These are phyloP conservation scores for Dictyostelium brefeldianum DNA, from an alignment of 78 protist species.

Conservation along the genomic window DNA sequence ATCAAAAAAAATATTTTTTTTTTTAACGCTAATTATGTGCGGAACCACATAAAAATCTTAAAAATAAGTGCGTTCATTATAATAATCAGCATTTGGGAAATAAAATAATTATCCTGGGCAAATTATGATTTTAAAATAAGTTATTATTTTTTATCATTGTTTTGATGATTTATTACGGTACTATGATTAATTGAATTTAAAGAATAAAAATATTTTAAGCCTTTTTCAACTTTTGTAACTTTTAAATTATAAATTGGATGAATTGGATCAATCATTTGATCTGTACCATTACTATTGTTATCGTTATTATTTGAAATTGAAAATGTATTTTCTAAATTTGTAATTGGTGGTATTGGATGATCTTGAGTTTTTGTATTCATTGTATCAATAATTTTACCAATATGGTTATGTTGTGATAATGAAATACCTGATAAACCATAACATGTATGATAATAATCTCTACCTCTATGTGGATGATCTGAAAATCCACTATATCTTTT, in stretches of 20 bases:
- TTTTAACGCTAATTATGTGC: too few relatives aligned
- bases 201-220: constrained; percentile 34
- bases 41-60: too few relatives aligned
- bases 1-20: too few relatives aligned
- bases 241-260: constrained; percentile 73
- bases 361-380: constrained; percentile 39
- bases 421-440: constrained; percentile 91
- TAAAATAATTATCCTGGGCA: too few relatives aligned
- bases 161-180: too few relatives aligned
- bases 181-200: neutral
- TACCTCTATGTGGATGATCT: constrained; percentile 94
- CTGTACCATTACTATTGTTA: neutral
- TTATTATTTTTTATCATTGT: too few relatives aligned
- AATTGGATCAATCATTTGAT: constrained; percentile 20
- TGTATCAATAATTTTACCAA: neutral
- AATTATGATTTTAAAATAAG: too few relatives aligned
- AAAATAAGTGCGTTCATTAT: too few relatives aligned
- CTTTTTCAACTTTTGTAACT: constrained; percentile 26
- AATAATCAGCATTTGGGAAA: too few relatives aligned
- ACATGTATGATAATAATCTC: constrained; percentile 97
- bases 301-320: neutral
- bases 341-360: constrained; percentile 20
- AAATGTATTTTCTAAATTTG: neutral
- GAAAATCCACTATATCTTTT: constrained; percentile 87
- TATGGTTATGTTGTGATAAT: constrained; percentile 84